Evolutionary conservation across 495 filamentous ascomycete species (phyloP).

Genomic region (Penicillium pancosmium): DNA sequence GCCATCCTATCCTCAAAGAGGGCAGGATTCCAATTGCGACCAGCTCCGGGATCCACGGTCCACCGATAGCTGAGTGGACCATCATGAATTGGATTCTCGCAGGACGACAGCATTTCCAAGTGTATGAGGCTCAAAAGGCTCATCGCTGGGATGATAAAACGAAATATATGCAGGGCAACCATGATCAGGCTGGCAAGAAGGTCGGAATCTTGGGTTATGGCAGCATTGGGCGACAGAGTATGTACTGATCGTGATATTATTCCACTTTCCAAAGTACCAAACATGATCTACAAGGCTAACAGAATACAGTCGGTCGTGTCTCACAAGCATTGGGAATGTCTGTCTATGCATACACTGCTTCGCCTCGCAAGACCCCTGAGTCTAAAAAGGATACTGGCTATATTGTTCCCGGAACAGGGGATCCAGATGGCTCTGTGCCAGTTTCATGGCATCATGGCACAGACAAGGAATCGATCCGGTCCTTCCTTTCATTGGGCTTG

Average conservation of each 20-base stretch:
- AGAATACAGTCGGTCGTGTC: constrained; percentile 58
- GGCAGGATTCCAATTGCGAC: constrained; percentile 69
- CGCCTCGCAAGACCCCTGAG: constrained; percentile 54
- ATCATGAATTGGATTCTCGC: constrained; percentile 58
- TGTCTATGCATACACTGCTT: constrained; percentile 79
- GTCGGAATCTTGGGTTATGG: constrained; percentile 85
- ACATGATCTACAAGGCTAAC: constrained; percentile 4
- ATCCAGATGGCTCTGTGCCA: constrained; percentile 73
- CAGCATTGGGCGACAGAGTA: constrained; percentile 74
- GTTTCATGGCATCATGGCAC: constrained; percentile 72
- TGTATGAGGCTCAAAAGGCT: constrained; percentile 48
- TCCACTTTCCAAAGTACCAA: neutral
- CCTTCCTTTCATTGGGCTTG: constrained; percentile 69
- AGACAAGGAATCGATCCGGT: constrained; percentile 58
- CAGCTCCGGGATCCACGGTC: constrained; percentile 76
- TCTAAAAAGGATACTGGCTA: constrained; percentile 66
- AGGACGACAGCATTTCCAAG: constrained; percentile 52
- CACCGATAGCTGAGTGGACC: constrained; percentile 83
- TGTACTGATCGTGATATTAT: neutral
- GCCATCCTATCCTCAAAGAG: constrained; percentile 64
- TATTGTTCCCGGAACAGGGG: constrained; percentile 75
- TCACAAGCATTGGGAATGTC: constrained; percentile 75
- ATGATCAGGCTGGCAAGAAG: constrained; percentile 56
- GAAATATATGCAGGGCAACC: constrained; percentile 26
- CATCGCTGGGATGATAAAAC: constrained; percentile 39